Conservation (phyloP, 108 stramenopile genomes). For the Fistulifera pelliculosa region DNA sequence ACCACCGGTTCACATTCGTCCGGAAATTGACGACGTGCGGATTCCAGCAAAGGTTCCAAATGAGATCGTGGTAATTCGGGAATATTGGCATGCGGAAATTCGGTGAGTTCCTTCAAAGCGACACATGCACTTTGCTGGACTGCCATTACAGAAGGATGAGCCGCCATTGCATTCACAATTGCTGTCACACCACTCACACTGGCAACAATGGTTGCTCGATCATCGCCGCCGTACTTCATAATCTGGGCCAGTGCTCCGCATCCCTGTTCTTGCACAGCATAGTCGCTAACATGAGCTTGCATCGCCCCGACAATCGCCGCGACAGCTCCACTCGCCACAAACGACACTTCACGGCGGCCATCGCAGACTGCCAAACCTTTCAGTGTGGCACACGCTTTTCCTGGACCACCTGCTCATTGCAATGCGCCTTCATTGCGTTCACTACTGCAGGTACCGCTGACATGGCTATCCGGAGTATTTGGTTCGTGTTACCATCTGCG, state of each 20-base stretch:
- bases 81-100: conserved; percentile 54
- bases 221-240: conserved; percentile 57
- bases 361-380: conserved; percentile 48
- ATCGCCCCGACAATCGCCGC: conserved; percentile 77
- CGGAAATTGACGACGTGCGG: conserved; percentile 58
- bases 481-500: not conserved
- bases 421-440: conserved; percentile 84
- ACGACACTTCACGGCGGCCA: conserved; percentile 64
- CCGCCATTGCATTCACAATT: conserved; percentile 63
- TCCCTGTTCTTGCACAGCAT: conserved; percentile 66
- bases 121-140: conserved; percentile 61
- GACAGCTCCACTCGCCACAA: conserved; percentile 77
- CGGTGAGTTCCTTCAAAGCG: conserved; percentile 49
- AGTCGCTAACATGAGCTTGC: conserved; percentile 83
- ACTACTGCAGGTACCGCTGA: conserved; percentile 66
- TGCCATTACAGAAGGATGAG: conserved; percentile 41
- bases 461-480: conserved; percentile 46
- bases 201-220: conserved; percentile 72
- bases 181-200: conserved; percentile 75
- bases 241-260: conserved; percentile 64
- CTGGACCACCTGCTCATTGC: conserved; percentile 77
- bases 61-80: conserved; percentile 59
- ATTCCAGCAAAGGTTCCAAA: conserved; percentile 50
- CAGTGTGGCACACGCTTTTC: conserved; percentile 70
- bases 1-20: conserved; percentile 40